Percentiles rank a stretch among this genome's conserved stretches.
Conservation (phyloP, 1,284 basidiomycete species). For the Ustilago hordei region DNA sequence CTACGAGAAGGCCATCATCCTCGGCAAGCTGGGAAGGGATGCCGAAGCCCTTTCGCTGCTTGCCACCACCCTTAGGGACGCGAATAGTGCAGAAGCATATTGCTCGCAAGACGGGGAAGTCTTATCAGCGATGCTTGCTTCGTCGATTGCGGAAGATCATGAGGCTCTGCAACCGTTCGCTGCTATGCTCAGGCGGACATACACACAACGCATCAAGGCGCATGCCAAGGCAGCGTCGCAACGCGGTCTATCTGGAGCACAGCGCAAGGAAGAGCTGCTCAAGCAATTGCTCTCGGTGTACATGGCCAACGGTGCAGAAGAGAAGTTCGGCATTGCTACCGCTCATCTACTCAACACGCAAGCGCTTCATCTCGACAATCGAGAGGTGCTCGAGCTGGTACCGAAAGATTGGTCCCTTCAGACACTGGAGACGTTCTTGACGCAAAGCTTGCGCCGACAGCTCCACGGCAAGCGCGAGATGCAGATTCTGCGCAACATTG, state of each 20-base stretch:
- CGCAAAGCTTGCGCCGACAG: slow-evolving; percentile 47
- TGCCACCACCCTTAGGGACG: slow-evolving; percentile 54
- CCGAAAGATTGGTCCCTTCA: slow-evolving; percentile 57
- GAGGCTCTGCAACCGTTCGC: slow-evolving; percentile 38
- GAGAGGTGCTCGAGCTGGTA: slow-evolving; percentile 54
- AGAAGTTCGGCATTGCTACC: slow-evolving; percentile 51
- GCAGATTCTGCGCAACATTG: slow-evolving; percentile 50
- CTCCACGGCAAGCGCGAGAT: slow-evolving; percentile 48
- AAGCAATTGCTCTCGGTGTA: slow-evolving; percentile 49
- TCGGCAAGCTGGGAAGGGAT: slow-evolving; percentile 53
- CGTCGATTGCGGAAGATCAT: slow-evolving; percentile 43
- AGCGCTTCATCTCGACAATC: slow-evolving; percentile 50
- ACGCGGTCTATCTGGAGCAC: slow-evolving; percentile 9
- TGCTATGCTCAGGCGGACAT: slow-evolving; percentile 39
- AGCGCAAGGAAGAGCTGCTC: slow-evolving; percentile 40
- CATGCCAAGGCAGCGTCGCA: slow-evolving; percentile 26
- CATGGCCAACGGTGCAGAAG: slow-evolving; percentile 48
- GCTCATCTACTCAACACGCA: slow-evolving; percentile 62
- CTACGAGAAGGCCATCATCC: slow-evolving; percentile 57
- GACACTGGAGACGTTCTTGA: slow-evolving; percentile 58
- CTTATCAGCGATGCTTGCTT: slow-evolving; percentile 51
- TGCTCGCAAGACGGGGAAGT: slow-evolving; percentile 59
- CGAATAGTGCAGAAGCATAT: slow-evolving; percentile 61
- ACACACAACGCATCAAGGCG: slow-evolving; percentile 39
- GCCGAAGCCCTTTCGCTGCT: slow-evolving; percentile 54